Percentiles rank a stretch among this genome's conserved stretches.
These are phyloP conservation scores for Cytospora schulzeri DNA, from an alignment of 2,329 filamentous ascomycete genomes.

Conservation along the genomic window DNA sequence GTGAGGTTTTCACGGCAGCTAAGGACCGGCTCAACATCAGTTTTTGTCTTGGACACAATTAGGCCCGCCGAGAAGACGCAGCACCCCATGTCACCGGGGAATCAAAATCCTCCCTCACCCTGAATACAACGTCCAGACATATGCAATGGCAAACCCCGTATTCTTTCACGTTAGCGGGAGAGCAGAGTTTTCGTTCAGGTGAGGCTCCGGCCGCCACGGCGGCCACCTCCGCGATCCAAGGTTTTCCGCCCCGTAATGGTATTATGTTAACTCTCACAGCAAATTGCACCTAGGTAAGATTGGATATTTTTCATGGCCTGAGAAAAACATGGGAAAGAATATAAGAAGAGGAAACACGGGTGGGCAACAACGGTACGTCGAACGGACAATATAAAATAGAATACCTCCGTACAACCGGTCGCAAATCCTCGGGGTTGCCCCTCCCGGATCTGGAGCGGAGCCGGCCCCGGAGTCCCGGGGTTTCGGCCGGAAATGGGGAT, in stretches of 20 bases:
- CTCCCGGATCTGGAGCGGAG: background rate
- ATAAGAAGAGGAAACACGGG: too few species aligned
- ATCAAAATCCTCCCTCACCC: background rate
- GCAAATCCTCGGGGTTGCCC: background rate
- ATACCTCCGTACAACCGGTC: background rate
- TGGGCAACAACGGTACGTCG: background rate
- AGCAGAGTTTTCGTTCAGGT: background rate
- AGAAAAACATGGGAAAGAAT: background rate
- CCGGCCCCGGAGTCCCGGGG: background rate
- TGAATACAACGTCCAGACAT: background rate
- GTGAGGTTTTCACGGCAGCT: background rate
- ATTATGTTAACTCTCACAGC: background rate
- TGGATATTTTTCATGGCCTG: background rate
- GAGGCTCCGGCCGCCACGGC: constrained; percentile 11
- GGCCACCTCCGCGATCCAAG: constrained; percentile 11
- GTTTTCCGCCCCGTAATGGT: background rate
- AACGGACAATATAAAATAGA: background rate
- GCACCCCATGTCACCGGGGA: background rate
- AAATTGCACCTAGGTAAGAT: background rate
- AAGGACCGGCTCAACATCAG: background rate
- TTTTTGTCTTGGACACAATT: background rate
- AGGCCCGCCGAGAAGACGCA: background rate
- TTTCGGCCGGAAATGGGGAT: background rate
- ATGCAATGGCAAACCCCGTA: background rate
- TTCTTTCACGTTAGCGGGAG: background rate